These are phyloP conservation scores for Ascochyta viciae-villosae DNA, from an alignment of 2,329 filamentous ascomycete species.

Conservation along the genomic window DNA sequence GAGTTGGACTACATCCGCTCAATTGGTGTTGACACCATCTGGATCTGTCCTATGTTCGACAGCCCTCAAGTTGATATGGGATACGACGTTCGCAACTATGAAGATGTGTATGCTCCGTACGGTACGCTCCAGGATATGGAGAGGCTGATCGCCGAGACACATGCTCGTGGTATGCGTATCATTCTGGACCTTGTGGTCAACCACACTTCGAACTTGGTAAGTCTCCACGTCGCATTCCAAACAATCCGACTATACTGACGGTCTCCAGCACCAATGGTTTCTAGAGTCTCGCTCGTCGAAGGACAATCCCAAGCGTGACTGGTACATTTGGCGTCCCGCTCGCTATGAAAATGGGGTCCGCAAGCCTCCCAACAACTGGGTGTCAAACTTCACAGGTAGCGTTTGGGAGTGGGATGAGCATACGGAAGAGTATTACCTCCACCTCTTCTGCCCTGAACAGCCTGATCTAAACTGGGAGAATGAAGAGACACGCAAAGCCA, in stretches of 20 bases:
- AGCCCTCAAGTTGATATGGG: constrained; percentile 57
- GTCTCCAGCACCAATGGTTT: constrained; percentile 62
- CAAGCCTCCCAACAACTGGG: constrained; percentile 79
- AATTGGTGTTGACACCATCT: constrained; percentile 52
- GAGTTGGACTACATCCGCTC: constrained; percentile 63
- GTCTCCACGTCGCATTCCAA: not conserved
- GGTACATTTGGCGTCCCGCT: constrained; percentile 63
- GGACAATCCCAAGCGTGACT: constrained; percentile 60
- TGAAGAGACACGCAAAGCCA: constrained; percentile 68
- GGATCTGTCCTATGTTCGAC: constrained; percentile 52
- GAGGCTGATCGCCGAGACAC: constrained; percentile 44
- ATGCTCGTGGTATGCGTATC: constrained; percentile 47
- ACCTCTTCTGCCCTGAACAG: constrained; percentile 77
- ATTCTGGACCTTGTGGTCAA: constrained; percentile 52
- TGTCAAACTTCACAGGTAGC: constrained; percentile 66
- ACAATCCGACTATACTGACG: constrained; percentile 10
- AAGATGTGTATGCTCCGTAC: constrained; percentile 49
- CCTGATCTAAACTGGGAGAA: constrained; percentile 90
- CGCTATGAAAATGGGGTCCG: constrained; percentile 63
- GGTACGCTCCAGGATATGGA: constrained; percentile 52
- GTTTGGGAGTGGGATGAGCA: constrained; percentile 75
- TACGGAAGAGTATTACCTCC: constrained; percentile 77
- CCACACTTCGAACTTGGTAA: constrained; percentile 48
- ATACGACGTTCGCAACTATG: constrained; percentile 50
- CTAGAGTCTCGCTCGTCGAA: constrained; percentile 60